Evolutionary conservation across 2,329 filamentous ascomycete genomes (phyloP), one percentile per base, ranked within the genome.

Genomic region (Colletotrichum magnum): DNA sequence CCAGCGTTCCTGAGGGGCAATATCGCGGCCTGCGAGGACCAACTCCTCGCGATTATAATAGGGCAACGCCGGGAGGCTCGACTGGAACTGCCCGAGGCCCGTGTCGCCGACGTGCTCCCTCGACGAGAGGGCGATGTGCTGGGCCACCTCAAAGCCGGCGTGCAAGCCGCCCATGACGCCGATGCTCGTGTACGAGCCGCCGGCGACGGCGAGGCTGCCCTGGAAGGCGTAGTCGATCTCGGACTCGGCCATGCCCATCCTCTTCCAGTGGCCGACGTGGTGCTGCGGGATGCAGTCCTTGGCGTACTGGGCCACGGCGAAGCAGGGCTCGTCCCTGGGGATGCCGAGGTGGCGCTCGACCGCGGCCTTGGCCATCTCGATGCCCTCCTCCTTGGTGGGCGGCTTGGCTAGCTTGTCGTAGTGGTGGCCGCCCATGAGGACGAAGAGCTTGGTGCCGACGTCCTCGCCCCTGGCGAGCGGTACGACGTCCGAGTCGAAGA

Each of bases 401-500:
- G 74, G 59, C 2, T 71, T 75, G 98, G 81, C 79, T 97, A 97
- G 15, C 94, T 97, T 26, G 77, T 94, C 87, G 94, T 94, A 98
- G 88, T 93, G 94, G 81, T 98, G 94, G 1, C 96, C 96, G 68
- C 96, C 96, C 65, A 99, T 84, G 90, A 99, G 97, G 74, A 98
- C 93, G 16, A 95, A 97, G 61, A 72, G 48, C 93, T 94, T 0
- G 79, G 76, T 72, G 63, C 73, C 61, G 43, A 43, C 43, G 73
- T 72, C n/a, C 36, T 69, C 70, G 79, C 79, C 70, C 80, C 79
- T 18, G 18, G 4, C 81, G 57, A 80, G 75, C 51, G 74, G 72
- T 63, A 77, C 71, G 36, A 82, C 87, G 72, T 94, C 90, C 2
- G 91, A 93, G 80, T 97, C 94, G 79, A 98, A 98, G 69, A 98